phyloP scores from a whole-genome alignment of 108 stramenopile genomes.

The Phaeodactylum tricornutum region DNA sequence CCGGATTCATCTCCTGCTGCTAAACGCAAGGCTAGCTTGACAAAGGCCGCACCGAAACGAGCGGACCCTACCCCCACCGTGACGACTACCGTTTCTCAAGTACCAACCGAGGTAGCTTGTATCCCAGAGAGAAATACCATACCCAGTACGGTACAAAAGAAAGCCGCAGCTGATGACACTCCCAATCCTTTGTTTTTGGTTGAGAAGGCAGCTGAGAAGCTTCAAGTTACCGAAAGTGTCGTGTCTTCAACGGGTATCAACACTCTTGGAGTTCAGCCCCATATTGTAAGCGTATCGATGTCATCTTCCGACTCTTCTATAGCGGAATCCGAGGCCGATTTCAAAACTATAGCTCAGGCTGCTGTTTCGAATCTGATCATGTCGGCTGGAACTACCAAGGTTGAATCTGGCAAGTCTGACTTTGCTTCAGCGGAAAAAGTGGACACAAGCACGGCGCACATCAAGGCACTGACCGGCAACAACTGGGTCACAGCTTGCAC shows the following conservation, averaged over 20 bases:
- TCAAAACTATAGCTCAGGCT: slow-evolving; percentile 67
- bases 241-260: neutral
- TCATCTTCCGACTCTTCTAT: slow-evolving; percentile 2
- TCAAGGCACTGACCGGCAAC: slow-evolving; percentile 72
- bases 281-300: slow-evolving; percentile 2
- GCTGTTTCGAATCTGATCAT: slow-evolving; percentile 67
- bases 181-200: no score
- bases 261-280: neutral
- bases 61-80: no score
- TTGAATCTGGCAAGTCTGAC: slow-evolving; percentile 1
- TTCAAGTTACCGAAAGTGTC: no score
- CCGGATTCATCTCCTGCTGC: slow-evolving; percentile 20
- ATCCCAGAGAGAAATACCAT: no score
- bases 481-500: slow-evolving; percentile 79
- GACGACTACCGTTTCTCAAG: no score
- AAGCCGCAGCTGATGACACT: no score
- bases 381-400: slow-evolving; percentile 5
- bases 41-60: no score
- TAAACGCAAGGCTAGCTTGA: no score
- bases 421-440: slow-evolving; percentile 20
- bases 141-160: no score
- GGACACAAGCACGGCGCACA: slow-evolving; percentile 71
- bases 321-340: slow-evolving; percentile 49
- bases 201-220: no score
- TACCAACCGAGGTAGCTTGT: no score